Percentiles rank a stretch among this genome's conserved stretches.
phyloP scores from a whole-genome alignment of 345 rosid species.

The Ailanthus altissimus region DNA sequence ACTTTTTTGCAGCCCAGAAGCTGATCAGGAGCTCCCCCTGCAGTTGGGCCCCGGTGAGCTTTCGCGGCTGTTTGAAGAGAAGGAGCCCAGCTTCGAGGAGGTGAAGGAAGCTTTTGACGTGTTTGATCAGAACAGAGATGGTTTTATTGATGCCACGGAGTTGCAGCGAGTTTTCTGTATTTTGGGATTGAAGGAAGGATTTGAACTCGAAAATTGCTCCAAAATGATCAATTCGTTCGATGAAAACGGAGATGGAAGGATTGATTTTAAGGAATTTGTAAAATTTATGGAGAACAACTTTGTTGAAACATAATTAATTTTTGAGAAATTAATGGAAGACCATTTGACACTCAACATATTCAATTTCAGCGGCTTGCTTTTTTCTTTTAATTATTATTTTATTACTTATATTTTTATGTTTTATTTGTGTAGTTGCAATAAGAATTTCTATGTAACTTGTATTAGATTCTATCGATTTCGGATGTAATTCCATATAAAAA shows the following conservation, averaged over 20 bases:
- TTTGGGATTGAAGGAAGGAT: slow-evolving; percentile 58
- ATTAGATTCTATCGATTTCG: neutral
- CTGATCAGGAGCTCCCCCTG: slow-evolving; percentile 38
- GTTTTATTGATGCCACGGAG: slow-evolving; percentile 69
- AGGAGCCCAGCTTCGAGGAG: slow-evolving; percentile 79
- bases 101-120: slow-evolving; percentile 74
- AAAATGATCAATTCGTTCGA: slow-evolving; percentile 68
- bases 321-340: neutral
- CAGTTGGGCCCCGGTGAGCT: slow-evolving; percentile 41
- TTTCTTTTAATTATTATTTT: neutral
- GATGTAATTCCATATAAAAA: neutral
- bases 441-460: neutral
- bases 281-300: slow-evolving; percentile 64
- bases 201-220: slow-evolving; percentile 48
- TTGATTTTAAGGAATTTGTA: slow-evolving; percentile 71
- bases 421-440: neutral
- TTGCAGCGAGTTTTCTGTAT: slow-evolving; percentile 59
- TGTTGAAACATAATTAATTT: slow-evolving; percentile 32
- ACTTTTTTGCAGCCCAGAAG: slow-evolving; percentile 41
- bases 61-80: slow-evolving; percentile 63
- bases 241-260: slow-evolving; percentile 56
- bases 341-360: neutral
- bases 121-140: slow-evolving; percentile 78
- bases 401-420: too few species aligned
- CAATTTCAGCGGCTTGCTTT: neutral